A percentile compares a stretch with the other conserved stretches of the same genome.
Evolutionary conservation across 2,329 filamentous ascomycete species (phyloP).

Genomic region (Cordyceps fumosorosea): DNA sequence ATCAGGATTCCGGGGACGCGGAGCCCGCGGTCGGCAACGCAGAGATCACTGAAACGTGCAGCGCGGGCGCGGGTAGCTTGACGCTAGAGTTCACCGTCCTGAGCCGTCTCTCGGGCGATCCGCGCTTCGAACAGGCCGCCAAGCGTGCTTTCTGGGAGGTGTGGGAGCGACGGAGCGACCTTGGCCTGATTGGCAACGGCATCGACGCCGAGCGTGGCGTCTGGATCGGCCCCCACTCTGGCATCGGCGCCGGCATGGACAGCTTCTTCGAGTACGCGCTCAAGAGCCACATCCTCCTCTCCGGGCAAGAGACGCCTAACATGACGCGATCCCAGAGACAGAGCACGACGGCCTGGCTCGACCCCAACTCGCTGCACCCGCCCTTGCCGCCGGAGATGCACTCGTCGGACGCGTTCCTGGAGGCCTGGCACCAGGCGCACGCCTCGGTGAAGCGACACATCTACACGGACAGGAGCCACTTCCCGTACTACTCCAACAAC

Average conservation of each 20-base stretch:
- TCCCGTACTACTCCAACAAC: conserved; percentile 89
- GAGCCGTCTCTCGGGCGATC: conserved; percentile 79
- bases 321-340: conserved; percentile 31
- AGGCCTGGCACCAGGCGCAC: conserved; percentile 80
- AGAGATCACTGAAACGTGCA: conserved; percentile 94
- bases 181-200: conserved; percentile 82
- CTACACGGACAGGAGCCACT: conserved; percentile 69
- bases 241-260: conserved; percentile 92
- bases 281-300: conserved; percentile 87
- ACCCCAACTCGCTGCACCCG: conserved; percentile 56
- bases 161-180: conserved; percentile 80
- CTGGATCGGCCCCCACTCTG: conserved; percentile 85
- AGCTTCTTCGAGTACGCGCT: conserved; percentile 98
- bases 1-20: conserved; percentile 41
- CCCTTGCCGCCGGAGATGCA: conserved; percentile 59
- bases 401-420: conserved; percentile 70
- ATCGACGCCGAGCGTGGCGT: conserved; percentile 86
- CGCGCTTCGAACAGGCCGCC: conserved; percentile 79
- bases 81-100: conserved; percentile 90
- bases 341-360: conserved; percentile 44
- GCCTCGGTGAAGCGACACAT: conserved; percentile 83
- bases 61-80: conserved; percentile 90
- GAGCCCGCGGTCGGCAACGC: conserved; percentile 31
- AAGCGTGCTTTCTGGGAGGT: conserved; percentile 96
- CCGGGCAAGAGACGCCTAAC: conserved; percentile 60